Conservation (phyloP, 116 monocot species). For the Papilionanthe hybrid region DNA sequence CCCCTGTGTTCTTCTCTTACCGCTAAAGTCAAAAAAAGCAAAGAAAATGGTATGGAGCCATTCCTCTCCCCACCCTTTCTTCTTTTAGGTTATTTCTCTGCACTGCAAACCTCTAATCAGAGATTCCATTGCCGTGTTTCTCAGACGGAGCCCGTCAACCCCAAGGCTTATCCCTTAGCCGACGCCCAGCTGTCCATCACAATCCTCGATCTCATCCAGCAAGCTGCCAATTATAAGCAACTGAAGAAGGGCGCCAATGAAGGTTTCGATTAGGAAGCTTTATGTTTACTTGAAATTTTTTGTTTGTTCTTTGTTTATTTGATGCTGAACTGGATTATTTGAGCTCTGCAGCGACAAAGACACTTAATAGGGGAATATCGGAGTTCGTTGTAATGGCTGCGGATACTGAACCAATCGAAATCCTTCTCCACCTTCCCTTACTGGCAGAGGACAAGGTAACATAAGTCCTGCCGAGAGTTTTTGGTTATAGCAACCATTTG, state of each 20-base stretch:
- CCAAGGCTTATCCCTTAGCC: conserved; percentile 85
- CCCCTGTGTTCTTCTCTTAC: background rate
- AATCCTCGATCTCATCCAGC: conserved; percentile 79
- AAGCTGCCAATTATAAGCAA: conserved; percentile 89
- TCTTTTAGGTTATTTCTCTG: background rate
- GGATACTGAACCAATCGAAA: conserved; percentile 81
- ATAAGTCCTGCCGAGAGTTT: background rate
- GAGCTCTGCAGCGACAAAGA: conserved; percentile 62
- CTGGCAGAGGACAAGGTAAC: conserved; percentile 84
- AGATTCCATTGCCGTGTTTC: background rate
- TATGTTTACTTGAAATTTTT: background rate
- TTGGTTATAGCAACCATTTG: background rate
- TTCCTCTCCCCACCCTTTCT: background rate
- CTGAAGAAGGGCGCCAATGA: conserved; percentile 96
- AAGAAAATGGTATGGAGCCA: background rate
- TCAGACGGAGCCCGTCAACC: conserved; percentile 40
- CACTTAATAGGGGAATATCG: conserved; percentile 76
- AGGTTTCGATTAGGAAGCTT: conserved; percentile 25
- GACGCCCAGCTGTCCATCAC: conserved; percentile 81
- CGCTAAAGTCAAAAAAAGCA: background rate
- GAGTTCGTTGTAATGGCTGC: conserved; percentile 96
- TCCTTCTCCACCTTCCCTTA: conserved; percentile 82
- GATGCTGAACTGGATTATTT: background rate
- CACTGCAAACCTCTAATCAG: background rate
- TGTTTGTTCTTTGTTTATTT: background rate